These are phyloP conservation scores for Pyricularia pennisetigena DNA, from an alignment of 2,329 filamentous ascomycete genomes.

Conservation along the genomic window DNA sequence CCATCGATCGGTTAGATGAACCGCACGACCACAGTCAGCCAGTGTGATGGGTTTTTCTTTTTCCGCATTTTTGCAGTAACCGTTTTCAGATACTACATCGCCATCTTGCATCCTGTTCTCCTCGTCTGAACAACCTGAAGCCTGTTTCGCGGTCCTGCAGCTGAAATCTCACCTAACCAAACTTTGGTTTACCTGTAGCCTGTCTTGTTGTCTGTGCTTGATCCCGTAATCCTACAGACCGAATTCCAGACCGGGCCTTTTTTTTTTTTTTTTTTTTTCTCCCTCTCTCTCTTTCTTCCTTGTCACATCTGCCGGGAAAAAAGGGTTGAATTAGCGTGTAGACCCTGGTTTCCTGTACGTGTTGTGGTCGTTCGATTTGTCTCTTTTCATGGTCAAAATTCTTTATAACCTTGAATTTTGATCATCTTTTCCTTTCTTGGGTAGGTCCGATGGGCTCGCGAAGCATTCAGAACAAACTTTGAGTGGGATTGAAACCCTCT, in stretches of 20 bases:
- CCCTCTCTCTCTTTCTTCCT: no score
- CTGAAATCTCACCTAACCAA: background rate
- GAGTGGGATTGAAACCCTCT: background rate
- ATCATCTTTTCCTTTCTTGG: no score
- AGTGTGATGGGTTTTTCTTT: background rate
- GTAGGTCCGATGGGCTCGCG: no score
- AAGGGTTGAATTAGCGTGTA: no score
- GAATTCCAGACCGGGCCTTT: no score
- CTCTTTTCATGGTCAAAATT: no score
- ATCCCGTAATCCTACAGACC: background rate
- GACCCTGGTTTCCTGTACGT: no score
- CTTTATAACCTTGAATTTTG: no score
- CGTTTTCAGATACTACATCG: background rate
- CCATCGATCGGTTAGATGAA: background rate
- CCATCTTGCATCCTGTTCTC: background rate
- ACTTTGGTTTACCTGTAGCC: background rate
- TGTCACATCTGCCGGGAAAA: no score
- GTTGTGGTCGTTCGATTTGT: no score
- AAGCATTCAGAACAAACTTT: background rate
- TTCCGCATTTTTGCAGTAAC: background rate
- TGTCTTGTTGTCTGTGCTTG: background rate
- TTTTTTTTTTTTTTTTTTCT: no score
- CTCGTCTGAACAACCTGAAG: background rate
- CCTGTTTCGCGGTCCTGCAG: background rate
- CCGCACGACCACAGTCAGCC: background rate